Percentiles rank a stretch among this genome's conserved stretches.
These are phyloP conservation scores for Pleurotus djamor DNA, from an alignment of 768 basidiomycete species.

Conservation along the genomic window DNA sequence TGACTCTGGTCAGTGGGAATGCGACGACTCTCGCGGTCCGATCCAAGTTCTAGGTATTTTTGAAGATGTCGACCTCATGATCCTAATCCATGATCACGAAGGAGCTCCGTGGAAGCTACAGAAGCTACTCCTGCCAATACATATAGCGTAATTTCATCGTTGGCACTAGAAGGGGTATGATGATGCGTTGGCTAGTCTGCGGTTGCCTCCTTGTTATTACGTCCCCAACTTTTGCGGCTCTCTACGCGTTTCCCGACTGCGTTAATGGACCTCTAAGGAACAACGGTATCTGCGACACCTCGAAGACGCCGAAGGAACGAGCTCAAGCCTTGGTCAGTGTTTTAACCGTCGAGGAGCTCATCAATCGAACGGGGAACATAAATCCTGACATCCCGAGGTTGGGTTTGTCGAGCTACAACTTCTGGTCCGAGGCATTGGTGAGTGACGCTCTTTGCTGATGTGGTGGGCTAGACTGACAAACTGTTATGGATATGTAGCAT, in stretches of 20 bases:
- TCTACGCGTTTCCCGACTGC: constrained; percentile 48
- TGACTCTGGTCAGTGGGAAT: too few species aligned
- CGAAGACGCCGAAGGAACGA: constrained; percentile 39
- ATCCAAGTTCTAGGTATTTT: background rate
- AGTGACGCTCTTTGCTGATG: background rate
- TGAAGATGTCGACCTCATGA: background rate
- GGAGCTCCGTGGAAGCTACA: background rate
- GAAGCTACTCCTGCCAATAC: too few species aligned
- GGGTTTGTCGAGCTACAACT: constrained; percentile 53
- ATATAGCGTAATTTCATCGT: too few species aligned
- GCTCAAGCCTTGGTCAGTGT: constrained; percentile 45
- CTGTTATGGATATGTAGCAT: constrained; percentile 37
- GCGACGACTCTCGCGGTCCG: background rate
- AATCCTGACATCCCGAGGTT: constrained; percentile 54
- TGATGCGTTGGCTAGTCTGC: too few species aligned
- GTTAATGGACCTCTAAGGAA: constrained; percentile 38
- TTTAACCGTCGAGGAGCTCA: constrained; percentile 50
- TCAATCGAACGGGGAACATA: constrained; percentile 45
- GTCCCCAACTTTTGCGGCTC: constrained; percentile 8
- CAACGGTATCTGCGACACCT: constrained; percentile 46
- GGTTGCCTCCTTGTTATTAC: background rate
- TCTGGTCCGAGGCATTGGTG: constrained; percentile 63
- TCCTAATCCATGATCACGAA: background rate
- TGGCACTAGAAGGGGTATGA: too few species aligned
- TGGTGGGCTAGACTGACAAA: background rate